Conservation (phyloP, 2,329 filamentous ascomycete genomes). For the Trichoderma harzianum region DNA sequence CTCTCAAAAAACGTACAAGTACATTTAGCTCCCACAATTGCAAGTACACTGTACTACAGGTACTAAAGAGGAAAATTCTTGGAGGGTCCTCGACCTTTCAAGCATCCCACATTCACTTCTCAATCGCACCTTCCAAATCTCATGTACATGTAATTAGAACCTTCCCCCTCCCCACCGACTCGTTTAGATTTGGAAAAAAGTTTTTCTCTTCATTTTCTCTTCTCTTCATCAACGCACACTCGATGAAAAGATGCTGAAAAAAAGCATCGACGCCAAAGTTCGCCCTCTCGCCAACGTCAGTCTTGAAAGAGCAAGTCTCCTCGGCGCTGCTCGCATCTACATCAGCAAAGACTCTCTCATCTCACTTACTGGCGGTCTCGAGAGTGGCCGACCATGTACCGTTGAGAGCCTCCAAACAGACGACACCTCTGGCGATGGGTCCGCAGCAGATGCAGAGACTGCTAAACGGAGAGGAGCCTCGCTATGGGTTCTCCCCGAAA, state of each 20-base stretch:
- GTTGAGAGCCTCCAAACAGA: slow-evolving; percentile 35
- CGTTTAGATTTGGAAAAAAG: background rate
- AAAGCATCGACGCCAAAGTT: slow-evolving; percentile 40
- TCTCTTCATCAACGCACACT: background rate
- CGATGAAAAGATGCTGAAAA: slow-evolving; percentile 30
- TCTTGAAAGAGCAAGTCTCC: slow-evolving; percentile 41
- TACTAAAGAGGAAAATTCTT: slow-evolving; percentile 12
- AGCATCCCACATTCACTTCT: background rate
- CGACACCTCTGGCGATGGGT: slow-evolving; percentile 17
- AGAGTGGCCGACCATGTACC: slow-evolving; percentile 42
- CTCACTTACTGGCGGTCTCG: slow-evolving; percentile 41
- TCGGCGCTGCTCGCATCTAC: slow-evolving; percentile 46
- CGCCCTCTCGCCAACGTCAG: slow-evolving; percentile 40
- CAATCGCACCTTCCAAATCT: background rate
- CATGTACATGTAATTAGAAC: background rate
- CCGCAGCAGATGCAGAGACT: background rate
- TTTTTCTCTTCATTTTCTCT: background rate
- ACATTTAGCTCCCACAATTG: background rate
- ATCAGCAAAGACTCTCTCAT: slow-evolving; percentile 47
- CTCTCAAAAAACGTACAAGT: background rate
- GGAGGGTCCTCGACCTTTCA: background rate
- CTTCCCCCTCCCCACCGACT: background rate
- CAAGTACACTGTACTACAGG: background rate
- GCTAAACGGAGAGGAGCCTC: slow-evolving; percentile 42
- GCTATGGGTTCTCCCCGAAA: slow-evolving; percentile 49